phyloP scores from a whole-genome alignment of 2,329 filamentous ascomycete genomes.

The Fusarium buharicum region DNA sequence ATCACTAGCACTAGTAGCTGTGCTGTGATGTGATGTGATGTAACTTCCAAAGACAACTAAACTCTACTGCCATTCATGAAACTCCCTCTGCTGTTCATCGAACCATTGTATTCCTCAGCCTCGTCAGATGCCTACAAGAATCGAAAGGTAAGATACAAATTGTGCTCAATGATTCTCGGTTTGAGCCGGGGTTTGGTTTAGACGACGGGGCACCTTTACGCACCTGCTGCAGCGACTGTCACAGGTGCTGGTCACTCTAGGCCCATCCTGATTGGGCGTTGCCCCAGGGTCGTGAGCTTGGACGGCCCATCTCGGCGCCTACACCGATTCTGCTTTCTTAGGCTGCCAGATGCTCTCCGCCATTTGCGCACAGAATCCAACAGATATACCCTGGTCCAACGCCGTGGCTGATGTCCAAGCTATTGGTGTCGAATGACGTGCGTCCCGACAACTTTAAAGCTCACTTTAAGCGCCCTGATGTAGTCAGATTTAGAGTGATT shows the following conservation, averaged over 20 bases:
- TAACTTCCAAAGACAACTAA: slow-evolving; percentile 5
- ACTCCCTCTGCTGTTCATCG: slow-evolving; percentile 35
- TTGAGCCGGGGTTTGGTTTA: slow-evolving; percentile 24
- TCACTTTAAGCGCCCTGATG: slow-evolving; percentile 42
- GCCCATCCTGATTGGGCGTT: slow-evolving; percentile 20
- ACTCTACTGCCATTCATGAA: slow-evolving; percentile 18
- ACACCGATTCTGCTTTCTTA: slow-evolving; percentile 11
- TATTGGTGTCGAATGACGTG: slow-evolving; percentile 43
- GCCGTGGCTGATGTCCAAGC: slow-evolving; percentile 34
- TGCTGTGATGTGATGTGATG: slow-evolving; percentile 42
- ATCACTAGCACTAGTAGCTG: background rate
- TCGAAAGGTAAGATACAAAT: slow-evolving; percentile 43
- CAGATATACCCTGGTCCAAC: slow-evolving; percentile 19
- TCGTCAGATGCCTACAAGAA: slow-evolving; percentile 44
- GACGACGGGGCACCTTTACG: slow-evolving; percentile 26
- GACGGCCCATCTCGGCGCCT: slow-evolving; percentile 30
- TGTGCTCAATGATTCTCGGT: slow-evolving; percentile 22
- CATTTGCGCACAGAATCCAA: slow-evolving; percentile 11
- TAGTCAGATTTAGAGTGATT: slow-evolving; percentile 31
- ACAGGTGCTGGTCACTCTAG: slow-evolving; percentile 35
- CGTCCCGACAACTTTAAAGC: slow-evolving; percentile 24
- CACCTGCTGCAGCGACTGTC: slow-evolving; percentile 40
- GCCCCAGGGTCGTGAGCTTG: slow-evolving; percentile 16
- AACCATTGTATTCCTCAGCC: slow-evolving; percentile 36
- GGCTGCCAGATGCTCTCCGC: slow-evolving; percentile 12